A percentile compares a stretch with the other conserved stretches of the same genome.
phyloP scores from a whole-genome alignment of 1,284 basidiomycete species.

The Papiliotrema laurentii region DNA sequence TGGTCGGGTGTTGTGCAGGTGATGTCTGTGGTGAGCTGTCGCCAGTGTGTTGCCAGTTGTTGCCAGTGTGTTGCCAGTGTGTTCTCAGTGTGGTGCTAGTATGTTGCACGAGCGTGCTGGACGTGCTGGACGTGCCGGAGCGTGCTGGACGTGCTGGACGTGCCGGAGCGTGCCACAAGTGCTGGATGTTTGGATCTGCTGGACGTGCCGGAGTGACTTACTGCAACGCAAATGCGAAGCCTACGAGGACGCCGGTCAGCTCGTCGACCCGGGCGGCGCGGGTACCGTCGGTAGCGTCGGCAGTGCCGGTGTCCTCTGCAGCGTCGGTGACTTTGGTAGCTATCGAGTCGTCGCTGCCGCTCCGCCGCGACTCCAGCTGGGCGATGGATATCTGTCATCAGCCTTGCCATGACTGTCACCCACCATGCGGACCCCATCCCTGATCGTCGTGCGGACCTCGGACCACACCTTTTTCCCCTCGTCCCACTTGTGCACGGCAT shows the following conservation, averaged over 20 bases:
- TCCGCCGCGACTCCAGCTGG: background rate
- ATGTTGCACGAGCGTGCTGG: too few relatives aligned
- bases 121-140: too few relatives aligned
- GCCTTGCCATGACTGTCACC: slow-evolving; percentile 4
- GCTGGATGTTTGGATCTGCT: background rate
- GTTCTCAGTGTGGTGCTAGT: too few relatives aligned
- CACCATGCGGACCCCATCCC: slow-evolving; percentile 42
- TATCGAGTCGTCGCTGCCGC: background rate
- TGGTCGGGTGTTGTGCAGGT: slow-evolving; percentile 39
- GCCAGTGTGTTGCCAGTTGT: too few relatives aligned
- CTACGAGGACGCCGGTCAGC: slow-evolving; percentile 37
- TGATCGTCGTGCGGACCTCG: slow-evolving; percentile 31
- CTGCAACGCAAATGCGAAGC: slow-evolving; percentile 46
- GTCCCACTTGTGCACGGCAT: slow-evolving; percentile 38
- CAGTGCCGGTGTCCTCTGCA: too few relatives aligned
- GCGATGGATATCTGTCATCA: slow-evolving; percentile 5
- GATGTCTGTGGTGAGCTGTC: slow-evolving; percentile 26
- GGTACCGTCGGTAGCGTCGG: too few relatives aligned
- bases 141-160: too few relatives aligned
- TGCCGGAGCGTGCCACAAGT: too few relatives aligned
- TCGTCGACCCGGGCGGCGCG: slow-evolving; percentile 36
- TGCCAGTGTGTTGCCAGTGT: too few relatives aligned
- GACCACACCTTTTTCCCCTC: slow-evolving; percentile 44
- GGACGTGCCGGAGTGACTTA: slow-evolving; percentile 10
- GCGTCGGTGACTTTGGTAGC: background rate